A percentile compares a stretch with the other conserved stretches of the same genome.
Evolutionary conservation across 2,329 filamentous ascomycete species (phyloP).

Genomic region (Calcarisporium arbuscula): DNA sequence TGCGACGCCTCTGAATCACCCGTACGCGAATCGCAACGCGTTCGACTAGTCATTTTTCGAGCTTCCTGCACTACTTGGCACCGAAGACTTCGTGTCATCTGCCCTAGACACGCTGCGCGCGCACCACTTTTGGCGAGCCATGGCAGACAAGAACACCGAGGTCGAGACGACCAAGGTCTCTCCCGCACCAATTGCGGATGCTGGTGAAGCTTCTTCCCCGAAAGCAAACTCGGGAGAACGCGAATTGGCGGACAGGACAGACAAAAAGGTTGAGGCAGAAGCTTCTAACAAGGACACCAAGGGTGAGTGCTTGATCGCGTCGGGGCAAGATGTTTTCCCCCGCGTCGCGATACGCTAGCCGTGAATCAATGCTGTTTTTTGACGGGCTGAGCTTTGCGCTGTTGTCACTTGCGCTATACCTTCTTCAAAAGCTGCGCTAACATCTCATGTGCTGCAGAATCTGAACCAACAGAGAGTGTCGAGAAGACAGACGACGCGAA

Average conservation of each 20-base stretch:
- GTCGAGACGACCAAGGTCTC: conserved; percentile 31
- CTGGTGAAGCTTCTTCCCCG: conserved; percentile 20
- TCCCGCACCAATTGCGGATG: conserved; percentile 24
- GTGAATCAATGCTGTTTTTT: not conserved
- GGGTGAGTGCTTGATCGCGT: conserved; percentile 20
- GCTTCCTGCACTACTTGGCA: conserved; percentile 6
- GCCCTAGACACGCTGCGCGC: too few relatives aligned
- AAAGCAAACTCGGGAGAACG: conserved; percentile 17
- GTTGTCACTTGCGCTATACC: too few relatives aligned
- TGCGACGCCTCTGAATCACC: conserved; percentile 22
- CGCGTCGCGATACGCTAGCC: conserved; percentile 1
- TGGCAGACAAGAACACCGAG: conserved; percentile 32
- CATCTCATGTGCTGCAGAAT: conserved; percentile 16
- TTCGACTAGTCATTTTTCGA: conserved; percentile 9
- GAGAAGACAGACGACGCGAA: conserved; percentile 24
- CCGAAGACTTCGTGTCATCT: too few relatives aligned
- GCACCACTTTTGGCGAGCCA: too few relatives aligned
- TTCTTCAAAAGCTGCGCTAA: too few relatives aligned
- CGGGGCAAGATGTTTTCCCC: not conserved
- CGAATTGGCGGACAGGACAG: conserved; percentile 14
- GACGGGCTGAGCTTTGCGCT: too few relatives aligned
- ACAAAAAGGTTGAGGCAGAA: conserved; percentile 17
- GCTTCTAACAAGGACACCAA: conserved; percentile 22
- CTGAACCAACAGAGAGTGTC: conserved; percentile 19
- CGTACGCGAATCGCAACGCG: conserved; percentile 16